Conservation (phyloP, 1,284 basidiomycete species). For the Ceratobasidium sp. region DNA sequence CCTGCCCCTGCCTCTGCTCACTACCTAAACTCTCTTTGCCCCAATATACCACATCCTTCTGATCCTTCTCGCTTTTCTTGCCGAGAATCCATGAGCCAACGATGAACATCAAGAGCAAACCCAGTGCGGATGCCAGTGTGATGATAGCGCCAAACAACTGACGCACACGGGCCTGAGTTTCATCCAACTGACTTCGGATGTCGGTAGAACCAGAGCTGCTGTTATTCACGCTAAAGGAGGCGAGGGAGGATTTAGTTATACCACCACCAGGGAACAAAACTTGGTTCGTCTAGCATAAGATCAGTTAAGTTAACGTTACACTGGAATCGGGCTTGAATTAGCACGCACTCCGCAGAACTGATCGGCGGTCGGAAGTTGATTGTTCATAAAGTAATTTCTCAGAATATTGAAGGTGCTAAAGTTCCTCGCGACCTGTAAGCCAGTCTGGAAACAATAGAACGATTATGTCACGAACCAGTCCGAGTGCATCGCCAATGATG, state of each 20-base stretch:
- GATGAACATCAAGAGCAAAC: neutral
- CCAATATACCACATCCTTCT: conserved; percentile 14
- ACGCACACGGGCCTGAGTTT: neutral
- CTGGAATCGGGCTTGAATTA: neutral
- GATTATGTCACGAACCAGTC: conserved; percentile 8
- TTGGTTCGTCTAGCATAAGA: neutral
- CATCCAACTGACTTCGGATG: neutral
- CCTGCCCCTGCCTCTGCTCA: neutral
- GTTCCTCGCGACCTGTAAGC: neutral
- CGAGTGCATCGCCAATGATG: conserved; percentile 6
- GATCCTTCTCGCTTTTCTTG: neutral
- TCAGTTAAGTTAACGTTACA: neutral
- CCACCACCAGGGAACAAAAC: neutral
- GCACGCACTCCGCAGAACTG: neutral
- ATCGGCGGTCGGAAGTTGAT: neutral
- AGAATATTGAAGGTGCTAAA: neutral
- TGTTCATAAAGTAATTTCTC: conserved; percentile 3
- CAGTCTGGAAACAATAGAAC: too few relatives aligned
- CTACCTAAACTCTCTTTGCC: neutral
- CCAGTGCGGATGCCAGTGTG: neutral
- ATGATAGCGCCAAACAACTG: neutral
- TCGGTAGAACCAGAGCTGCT: neutral
- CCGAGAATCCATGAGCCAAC: neutral
- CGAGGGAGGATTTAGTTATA: too few relatives aligned
- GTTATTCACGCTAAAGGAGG: too few relatives aligned